Evolutionary conservation across 2,329 filamentous ascomycete species (phyloP).

Genomic region (Calonectria pauciramosa): DNA sequence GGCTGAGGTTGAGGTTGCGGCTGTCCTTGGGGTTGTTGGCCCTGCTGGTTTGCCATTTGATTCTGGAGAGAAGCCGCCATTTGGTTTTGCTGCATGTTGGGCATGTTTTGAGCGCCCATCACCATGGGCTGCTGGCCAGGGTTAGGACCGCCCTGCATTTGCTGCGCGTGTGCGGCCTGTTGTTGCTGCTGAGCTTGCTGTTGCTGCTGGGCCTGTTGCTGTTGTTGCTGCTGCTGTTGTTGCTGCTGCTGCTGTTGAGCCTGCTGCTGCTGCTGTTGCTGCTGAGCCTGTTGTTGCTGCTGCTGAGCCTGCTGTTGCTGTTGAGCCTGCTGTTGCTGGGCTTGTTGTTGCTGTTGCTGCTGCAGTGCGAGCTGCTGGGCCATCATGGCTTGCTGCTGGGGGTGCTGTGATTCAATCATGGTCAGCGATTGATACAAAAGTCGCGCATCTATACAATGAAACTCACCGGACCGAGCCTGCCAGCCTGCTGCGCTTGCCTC

Average conservation of each 20-base stretch:
- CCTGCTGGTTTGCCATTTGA: conserved; percentile 49
- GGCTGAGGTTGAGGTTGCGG: conserved; percentile 40
- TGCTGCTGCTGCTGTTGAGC: conserved; percentile 54
- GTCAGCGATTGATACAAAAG: conserved; percentile 32
- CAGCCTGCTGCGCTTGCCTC: conserved; percentile 51
- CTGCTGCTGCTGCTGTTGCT: conserved; percentile 56
- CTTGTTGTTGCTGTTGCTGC: conserved; percentile 45
- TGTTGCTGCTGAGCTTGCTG: conserved; percentile 53
- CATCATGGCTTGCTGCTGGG: conserved; percentile 56
- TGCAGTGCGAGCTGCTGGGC: conserved; percentile 59
- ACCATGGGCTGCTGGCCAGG: conserved; percentile 64
- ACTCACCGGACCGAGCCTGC: conserved; percentile 59
- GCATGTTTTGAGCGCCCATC: conserved; percentile 63
- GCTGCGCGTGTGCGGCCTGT: conserved; percentile 53
- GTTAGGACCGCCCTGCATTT: conserved; percentile 57
- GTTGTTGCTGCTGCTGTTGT: conserved; percentile 55
- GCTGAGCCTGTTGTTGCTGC: conserved; percentile 46
- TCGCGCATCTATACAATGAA: background rate
- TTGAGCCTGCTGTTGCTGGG: conserved; percentile 45
- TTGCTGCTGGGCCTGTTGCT: conserved; percentile 45
- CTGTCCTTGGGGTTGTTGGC: conserved; percentile 46
- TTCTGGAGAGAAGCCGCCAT: conserved; percentile 50
- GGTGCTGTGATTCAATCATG: conserved; percentile 45
- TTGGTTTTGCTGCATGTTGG: conserved; percentile 59
- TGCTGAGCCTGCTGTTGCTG: conserved; percentile 35